These are phyloP conservation scores for Fonsecaea nubica DNA, from an alignment of 2,329 filamentous ascomycete genomes.

Conservation along the genomic window DNA sequence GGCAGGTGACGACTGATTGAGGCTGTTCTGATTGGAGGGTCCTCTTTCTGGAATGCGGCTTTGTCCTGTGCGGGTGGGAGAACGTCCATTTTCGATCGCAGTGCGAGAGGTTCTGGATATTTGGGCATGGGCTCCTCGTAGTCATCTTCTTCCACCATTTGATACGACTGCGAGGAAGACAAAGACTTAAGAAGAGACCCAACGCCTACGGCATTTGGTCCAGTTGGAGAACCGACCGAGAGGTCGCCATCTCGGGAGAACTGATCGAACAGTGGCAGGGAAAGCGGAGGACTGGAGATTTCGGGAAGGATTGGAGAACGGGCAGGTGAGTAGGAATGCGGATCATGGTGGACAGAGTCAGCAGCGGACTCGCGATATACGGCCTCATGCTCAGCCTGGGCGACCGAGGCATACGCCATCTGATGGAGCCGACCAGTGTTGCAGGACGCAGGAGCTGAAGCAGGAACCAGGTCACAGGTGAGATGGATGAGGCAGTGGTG, in stretches of 20 bases:
- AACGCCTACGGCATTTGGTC: conserved; percentile 31
- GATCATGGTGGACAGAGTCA: conserved; percentile 14
- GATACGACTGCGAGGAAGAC: conserved; percentile 49
- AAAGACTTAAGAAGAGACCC: conserved; percentile 49
- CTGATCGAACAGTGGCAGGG: conserved; percentile 19
- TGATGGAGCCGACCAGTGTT: conserved; percentile 6
- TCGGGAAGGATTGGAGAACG: conserved; percentile 26
- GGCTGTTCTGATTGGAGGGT: conserved; percentile 44
- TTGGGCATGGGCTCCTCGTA: conserved; percentile 45
- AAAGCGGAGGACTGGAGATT: conserved; percentile 28
- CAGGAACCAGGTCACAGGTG: conserved; percentile 12
- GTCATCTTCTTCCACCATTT: conserved; percentile 56
- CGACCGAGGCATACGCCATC: conserved; percentile 36
- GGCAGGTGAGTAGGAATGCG: conserved; percentile 12
- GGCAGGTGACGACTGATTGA: conserved; percentile 51
- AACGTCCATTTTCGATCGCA: conserved; percentile 24
- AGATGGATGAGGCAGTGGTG: conserved; percentile 20
- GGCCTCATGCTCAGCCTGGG: conserved; percentile 33
- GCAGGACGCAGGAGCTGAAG: neutral
- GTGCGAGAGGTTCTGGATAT: conserved; percentile 21
- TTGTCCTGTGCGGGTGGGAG: conserved; percentile 21
- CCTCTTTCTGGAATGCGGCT: conserved; percentile 26
- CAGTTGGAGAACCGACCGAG: conserved; percentile 14
- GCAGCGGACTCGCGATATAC: conserved; percentile 17
- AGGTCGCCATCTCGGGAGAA: conserved; percentile 27